Percentiles rank a stretch among this genome's conserved stretches.
These are phyloP conservation scores for Prunus yedoensis DNA, from an alignment of 331 rosid genomes.

Conservation along the genomic window DNA sequence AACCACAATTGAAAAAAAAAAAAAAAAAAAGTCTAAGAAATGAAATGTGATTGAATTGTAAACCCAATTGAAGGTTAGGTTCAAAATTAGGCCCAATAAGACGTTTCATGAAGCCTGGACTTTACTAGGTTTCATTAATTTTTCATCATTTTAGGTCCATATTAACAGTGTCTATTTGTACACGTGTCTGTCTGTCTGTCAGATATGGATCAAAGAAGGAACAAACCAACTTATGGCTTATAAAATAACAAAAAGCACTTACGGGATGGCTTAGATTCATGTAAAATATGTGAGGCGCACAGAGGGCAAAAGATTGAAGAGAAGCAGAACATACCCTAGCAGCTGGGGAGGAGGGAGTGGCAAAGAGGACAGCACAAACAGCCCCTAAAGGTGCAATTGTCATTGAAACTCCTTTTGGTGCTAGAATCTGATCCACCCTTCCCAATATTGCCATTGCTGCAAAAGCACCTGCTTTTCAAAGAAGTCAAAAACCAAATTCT, in stretches of 20 bases:
- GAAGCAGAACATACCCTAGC: conserved; percentile 53
- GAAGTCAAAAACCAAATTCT: no score
- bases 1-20: conserved; percentile 14
- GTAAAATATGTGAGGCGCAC: neutral
- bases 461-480: conserved; percentile 62
- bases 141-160: neutral
- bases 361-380: conserved; percentile 76
- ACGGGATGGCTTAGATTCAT: neutral
- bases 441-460: conserved; percentile 90
- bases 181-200: neutral
- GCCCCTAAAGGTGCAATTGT: conserved; percentile 93
- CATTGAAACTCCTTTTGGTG: conserved; percentile 77
- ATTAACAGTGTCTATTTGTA: neutral
- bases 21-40: no score
- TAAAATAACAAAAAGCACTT: neutral
- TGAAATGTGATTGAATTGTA: no score
- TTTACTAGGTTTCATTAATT: neutral
- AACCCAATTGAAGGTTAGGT: neutral
- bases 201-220: neutral
- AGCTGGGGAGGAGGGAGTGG: conserved; percentile 77
- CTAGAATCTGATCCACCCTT: conserved; percentile 70
- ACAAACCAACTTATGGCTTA: neutral
- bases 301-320: neutral
- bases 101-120: neutral
- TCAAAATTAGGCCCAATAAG: neutral